Evolutionary conservation across 148 eudicot species (phyloP), one percentile per base, ranked within the genome.

Genomic region (Mesembryanthemum crystallinum): DNA sequence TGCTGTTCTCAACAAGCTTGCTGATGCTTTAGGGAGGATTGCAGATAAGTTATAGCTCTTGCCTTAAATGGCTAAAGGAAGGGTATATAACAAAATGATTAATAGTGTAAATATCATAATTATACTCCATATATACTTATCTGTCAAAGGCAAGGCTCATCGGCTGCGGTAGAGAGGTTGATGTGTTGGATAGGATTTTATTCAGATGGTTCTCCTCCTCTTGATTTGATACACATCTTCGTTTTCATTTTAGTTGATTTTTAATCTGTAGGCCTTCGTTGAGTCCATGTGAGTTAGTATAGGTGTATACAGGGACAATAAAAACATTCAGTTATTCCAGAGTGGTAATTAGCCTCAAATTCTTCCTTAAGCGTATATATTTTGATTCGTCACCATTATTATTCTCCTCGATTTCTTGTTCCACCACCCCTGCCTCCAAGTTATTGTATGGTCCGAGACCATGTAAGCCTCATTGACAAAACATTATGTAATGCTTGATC

Each of bases 21-120:
- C 97, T 35, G 96, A 90, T 86, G 91, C 98, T 49, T 63, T 94
- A 72, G 92, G 92, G 54, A 87, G 86, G 74, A 92, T 94, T 39
- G 98, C 98, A n/a, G 98, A 94, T 83, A 94, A 92, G 83, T 76
- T 94, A 67, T 91, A 91, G 91, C 65, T 28, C 71, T 30, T 24
- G 10, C 42, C 27, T 21, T 13, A 20, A 28, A 7, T 69, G 59
- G 57, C 37, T n/a, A 28, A 43, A 43, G 17, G 14, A 3, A 66
- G 14, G 14, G 18, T 9, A 47, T 52, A 52, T 52, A 18, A 39
- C 33, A 21, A 23, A 0, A 7, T 17, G 3, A 39, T 13, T 11
- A 25, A 23, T 25, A 29, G 35, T 69, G 72, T 69, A 47, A 25
- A 69, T 69, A 69, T 23, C 47, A 18, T 21, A 66, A 15, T 62